Percentiles rank a stretch among this genome's conserved stretches.
Evolutionary conservation across 1,284 basidiomycete species (phyloP).

Genomic region (Malassezia globosa): DNA sequence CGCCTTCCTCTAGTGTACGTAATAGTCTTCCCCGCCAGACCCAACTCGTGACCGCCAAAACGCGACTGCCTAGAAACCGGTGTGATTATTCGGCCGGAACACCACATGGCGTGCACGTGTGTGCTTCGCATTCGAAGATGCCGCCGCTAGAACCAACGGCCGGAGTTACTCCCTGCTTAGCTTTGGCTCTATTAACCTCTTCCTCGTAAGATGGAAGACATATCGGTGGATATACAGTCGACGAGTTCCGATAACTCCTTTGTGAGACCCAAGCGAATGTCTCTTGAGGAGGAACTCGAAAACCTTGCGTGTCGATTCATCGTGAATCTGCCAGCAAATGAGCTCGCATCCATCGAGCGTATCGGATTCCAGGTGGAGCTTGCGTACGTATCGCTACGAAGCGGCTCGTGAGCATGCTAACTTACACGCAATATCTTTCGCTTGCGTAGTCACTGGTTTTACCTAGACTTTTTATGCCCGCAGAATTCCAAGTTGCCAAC

Average conservation of each 20-base stretch:
- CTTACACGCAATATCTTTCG: too few species aligned
- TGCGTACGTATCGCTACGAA: slow-evolving; percentile 67
- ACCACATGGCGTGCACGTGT: too few species aligned
- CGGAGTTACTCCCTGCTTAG: too few species aligned
- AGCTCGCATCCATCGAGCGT: slow-evolving; percentile 77
- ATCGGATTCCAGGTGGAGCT: slow-evolving; percentile 99
- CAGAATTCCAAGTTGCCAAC: slow-evolving; percentile 77
- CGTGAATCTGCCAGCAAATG: slow-evolving; percentile 85
- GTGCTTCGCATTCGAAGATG: too few species aligned
- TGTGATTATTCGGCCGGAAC: too few species aligned
- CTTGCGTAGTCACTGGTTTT: slow-evolving; percentile 88
- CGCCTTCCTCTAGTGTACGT: too few species aligned
- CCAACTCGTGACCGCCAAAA: too few species aligned
- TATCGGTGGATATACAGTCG: not conserved
- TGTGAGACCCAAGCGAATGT: not conserved
- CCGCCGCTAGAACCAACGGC: too few species aligned
- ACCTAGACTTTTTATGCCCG: slow-evolving; percentile 87
- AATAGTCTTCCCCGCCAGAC: too few species aligned
- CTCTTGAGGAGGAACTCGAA: slow-evolving; percentile 45
- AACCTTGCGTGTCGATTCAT: slow-evolving; percentile 64
- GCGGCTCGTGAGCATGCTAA: too few species aligned
- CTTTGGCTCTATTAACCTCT: too few species aligned
- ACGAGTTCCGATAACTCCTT: not conserved
- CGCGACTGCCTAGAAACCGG: too few species aligned
- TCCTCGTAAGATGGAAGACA: not conserved